Evolutionary conservation across 2,329 filamentous ascomycete species (phyloP).

Genomic region (Stemphylium lycopersici): DNA sequence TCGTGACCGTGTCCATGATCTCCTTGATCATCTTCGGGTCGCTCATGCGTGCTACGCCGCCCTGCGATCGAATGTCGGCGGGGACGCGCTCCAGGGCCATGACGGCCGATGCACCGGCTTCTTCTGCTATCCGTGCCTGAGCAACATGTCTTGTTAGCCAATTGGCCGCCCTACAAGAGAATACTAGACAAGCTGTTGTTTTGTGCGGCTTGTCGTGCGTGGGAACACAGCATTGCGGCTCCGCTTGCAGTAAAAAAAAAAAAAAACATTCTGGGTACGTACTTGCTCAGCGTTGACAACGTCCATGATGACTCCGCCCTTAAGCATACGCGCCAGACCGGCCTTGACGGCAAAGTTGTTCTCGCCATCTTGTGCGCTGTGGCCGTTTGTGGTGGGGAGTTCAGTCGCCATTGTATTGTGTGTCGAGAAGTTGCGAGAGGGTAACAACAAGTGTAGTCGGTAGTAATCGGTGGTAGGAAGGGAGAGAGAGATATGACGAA

Average conservation of each 20-base stretch:
- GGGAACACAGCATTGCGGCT: too few species aligned
- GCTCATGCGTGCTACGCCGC: conserved; percentile 95
- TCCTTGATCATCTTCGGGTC: conserved; percentile 93
- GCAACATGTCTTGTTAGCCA: background rate
- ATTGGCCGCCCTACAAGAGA: too few species aligned
- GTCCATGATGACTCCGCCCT: conserved; percentile 99
- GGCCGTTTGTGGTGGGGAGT: conserved; percentile 56
- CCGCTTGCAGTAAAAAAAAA: background rate
- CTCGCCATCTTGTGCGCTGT: conserved; percentile 52
- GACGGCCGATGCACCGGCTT: conserved; percentile 92
- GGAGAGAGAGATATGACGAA: background rate
- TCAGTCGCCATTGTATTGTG: conserved; percentile 52
- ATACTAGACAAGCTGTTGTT: too few species aligned
- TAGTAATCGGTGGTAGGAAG: background rate
- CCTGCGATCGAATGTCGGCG: conserved; percentile 89
- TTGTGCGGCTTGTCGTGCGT: too few species aligned
- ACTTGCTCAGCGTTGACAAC: conserved; percentile 89
- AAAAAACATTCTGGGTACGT: conserved; percentile 25
- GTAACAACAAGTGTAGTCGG: background rate
- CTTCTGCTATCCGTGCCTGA: conserved; percentile 92
- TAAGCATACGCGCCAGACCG: conserved; percentile 95
- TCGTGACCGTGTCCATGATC: conserved; percentile 93
- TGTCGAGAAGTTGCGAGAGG: background rate
- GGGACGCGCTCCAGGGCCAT: conserved; percentile 99
- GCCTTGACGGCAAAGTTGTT: conserved; percentile 87